phyloP scores from a whole-genome alignment of 2,329 filamentous ascomycete species.

The Juglanconis sp. region DNA sequence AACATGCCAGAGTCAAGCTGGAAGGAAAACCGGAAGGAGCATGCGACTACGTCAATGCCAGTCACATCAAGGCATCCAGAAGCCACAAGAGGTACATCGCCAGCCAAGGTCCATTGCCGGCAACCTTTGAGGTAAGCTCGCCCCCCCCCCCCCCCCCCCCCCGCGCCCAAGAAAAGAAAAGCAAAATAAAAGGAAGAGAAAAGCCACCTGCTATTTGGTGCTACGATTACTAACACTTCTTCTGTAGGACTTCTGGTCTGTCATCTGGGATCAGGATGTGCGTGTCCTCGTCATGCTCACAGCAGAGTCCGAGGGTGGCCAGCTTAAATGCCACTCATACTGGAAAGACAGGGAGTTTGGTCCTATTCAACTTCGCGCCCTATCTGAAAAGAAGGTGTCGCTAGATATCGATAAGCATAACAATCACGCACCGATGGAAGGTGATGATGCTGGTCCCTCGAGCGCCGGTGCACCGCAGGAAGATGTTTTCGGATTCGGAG shows the following conservation, averaged over 20 bases:
- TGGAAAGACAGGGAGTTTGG: constrained; percentile 83
- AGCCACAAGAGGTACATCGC: constrained; percentile 95
- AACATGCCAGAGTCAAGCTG: constrained; percentile 84
- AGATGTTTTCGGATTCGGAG: constrained; percentile 19
- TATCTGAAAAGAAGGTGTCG: constrained; percentile 80
- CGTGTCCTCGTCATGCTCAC: constrained; percentile 96
- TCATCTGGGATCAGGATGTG: constrained; percentile 95
- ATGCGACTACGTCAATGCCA: constrained; percentile 97
- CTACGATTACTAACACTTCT: constrained; percentile 25
- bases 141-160: too few relatives aligned
- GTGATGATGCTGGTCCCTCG: constrained; percentile 26
- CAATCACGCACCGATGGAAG: constrained; percentile 31
- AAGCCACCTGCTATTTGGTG: background rate
- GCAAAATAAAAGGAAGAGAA: too few relatives aligned
- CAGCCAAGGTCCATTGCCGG: constrained; percentile 87
- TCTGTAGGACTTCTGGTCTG: constrained; percentile 91
- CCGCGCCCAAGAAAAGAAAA: too few relatives aligned
- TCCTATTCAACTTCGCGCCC: constrained; percentile 65
- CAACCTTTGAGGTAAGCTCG: constrained; percentile 86
- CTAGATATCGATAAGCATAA: constrained; percentile 63
- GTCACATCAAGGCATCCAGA: constrained; percentile 72
- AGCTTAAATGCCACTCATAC: constrained; percentile 92
- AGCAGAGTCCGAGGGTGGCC: constrained; percentile 87
- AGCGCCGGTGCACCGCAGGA: constrained; percentile 20
- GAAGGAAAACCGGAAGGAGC: constrained; percentile 61